phyloP scores from a whole-genome alignment of 768 basidiomycete genomes.

The Rhodosporidiobolus sp. region DNA sequence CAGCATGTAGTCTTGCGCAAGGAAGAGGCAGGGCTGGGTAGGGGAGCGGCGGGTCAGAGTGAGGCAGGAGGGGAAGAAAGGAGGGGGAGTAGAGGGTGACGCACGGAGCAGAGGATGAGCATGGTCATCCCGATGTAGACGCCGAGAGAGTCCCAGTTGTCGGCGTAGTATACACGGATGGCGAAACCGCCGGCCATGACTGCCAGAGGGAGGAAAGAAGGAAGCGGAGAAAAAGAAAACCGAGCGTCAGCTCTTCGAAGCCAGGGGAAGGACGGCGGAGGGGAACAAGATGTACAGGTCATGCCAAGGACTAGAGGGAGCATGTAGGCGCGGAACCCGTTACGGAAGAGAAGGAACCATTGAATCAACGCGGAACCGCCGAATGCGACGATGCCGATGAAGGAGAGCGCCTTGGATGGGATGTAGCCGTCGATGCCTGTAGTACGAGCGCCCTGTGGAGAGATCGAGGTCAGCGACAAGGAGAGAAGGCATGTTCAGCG shows the following conservation, averaged over 20 bases:
- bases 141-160: neutral
- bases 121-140: conserved; percentile 26
- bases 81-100: neutral
- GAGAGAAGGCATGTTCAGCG: no score
- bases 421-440: conserved; percentile 17
- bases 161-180: neutral
- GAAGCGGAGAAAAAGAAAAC: neutral
- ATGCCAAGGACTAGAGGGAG: neutral
- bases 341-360: neutral
- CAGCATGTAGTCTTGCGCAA: conserved; percentile 32
- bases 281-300: neutral
- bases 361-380: neutral
- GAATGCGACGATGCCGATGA: conserved; percentile 12
- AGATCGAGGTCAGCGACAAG: no score
- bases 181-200: conserved; percentile 17
- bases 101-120: conserved; percentile 15
- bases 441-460: neutral
- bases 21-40: conserved; percentile 26
- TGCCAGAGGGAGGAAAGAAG: neutral
- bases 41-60: no score
- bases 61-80: neutral
- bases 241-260: neutral
- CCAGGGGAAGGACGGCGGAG: no score
- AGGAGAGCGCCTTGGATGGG: neutral
- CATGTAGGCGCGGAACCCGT: conserved; percentile 1